These are phyloP conservation scores for Sporisorium graminicola DNA, from an alignment of 1,284 basidiomycete species.

Conservation along the genomic window DNA sequence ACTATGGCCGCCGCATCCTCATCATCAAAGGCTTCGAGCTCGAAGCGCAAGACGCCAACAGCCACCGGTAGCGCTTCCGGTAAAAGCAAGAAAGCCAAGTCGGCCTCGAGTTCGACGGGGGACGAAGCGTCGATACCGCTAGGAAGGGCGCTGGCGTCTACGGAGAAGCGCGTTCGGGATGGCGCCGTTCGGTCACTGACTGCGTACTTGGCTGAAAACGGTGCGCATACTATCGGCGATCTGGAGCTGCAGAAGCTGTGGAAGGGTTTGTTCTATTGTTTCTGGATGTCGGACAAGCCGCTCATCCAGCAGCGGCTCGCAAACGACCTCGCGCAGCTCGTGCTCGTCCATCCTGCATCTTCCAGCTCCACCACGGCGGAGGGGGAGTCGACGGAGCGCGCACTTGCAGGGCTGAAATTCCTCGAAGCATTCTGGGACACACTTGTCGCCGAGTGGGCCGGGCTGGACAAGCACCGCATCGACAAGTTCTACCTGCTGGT, in stretches of 20 bases:
- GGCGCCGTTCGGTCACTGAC: slow-evolving; percentile 84
- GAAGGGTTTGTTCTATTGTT: slow-evolving; percentile 97
- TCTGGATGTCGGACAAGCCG: slow-evolving; percentile 99
- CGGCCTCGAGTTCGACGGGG: background rate
- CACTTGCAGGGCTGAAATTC: slow-evolving; percentile 79
- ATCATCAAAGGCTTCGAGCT: slow-evolving; percentile 8
- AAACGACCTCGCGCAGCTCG: slow-evolving; percentile 82
- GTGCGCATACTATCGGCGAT: slow-evolving; percentile 73
- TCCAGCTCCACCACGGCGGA: background rate
- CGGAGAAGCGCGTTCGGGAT: slow-evolving; percentile 79
- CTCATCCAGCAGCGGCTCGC: slow-evolving; percentile 93
- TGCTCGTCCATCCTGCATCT: slow-evolving; percentile 44
- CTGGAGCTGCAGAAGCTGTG: slow-evolving; percentile 90
- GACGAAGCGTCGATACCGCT: slow-evolving; percentile 51
- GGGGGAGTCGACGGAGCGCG: slow-evolving; percentile 2
- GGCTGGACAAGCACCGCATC: slow-evolving; percentile 81
- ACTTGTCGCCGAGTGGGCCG: slow-evolving; percentile 89
- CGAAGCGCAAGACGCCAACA: slow-evolving; percentile 23
- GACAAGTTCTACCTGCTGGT: slow-evolving; percentile 98
- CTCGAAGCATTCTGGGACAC: slow-evolving; percentile 90
- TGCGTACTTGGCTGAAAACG: slow-evolving; percentile 72
- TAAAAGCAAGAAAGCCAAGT: slow-evolving; percentile 22
- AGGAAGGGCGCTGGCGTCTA: slow-evolving; percentile 60
- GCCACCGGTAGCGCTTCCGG: background rate
- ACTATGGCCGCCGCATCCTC: slow-evolving; percentile 9